Base-by-base conservation (phyloP, 2,329 filamentous ascomycete species). In the Nemania serpens region DNA sequence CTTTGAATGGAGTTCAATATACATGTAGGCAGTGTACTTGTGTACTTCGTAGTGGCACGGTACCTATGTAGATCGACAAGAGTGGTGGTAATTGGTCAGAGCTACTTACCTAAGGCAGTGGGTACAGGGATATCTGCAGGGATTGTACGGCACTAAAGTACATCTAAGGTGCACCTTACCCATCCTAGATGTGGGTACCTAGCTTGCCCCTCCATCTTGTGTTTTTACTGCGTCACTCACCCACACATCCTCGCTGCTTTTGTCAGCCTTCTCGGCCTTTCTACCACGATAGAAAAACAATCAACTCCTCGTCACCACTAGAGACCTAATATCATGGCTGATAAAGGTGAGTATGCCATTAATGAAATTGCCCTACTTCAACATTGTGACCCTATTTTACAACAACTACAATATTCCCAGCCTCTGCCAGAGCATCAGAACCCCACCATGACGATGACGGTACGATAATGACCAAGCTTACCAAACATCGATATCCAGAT, bases 401-500 rank as follows among this genome's bases (percentile, higher is more conserved):
- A n/a, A n/a, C n/a, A n/a, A n/a, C n/a, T n/a, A n/a, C n/a, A n/a
- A n/a, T n/a, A n/a, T n/a, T n/a, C n/a, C n/a, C n/a, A 36, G 7
- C 15, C 11, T 9, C 6, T 22, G 18, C 4, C 6, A 56, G 29
- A 48, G 58, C 54, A 60, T 59, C 6, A 20, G 13, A 25, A 25
- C 49, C 52, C 56, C 59, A 20, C 50, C 56, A 61, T 49, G n/a
- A 25, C 36, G 25, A 29, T 29, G 25, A 7, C 25, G 25, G 7
- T 29, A 3, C 25, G 25, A 29, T 29, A 29, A 29, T 7, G 7
- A 29, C 25, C 3, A 55, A 54, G 25, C 62, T 64, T 46, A 64
- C n/a, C 47, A 41, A 45, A 17, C 45, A 55, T 29, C 53, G 37
- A 15, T 33, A 5, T 17, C 45, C 69, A 83, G 85, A 88, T 71